A percentile compares a stretch with the other conserved stretches of the same genome.
phyloP scores from a whole-genome alignment of 208 protist species.

The Angomonas ambiguus region DNA sequence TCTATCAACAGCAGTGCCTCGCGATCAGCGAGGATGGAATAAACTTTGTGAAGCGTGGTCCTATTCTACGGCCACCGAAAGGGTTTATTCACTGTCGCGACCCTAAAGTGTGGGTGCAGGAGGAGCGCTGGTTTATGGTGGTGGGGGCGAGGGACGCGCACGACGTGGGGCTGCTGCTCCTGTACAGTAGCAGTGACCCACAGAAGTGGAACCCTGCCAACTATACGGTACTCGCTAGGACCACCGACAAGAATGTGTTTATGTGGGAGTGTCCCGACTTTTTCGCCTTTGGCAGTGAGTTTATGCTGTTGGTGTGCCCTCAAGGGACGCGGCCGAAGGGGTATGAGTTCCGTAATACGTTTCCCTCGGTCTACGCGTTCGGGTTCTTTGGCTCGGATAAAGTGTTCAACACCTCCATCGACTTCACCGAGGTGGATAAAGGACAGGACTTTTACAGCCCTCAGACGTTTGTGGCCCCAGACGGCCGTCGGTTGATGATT shows the following conservation, averaged over 20 bases:
- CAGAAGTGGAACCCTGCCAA: constrained; percentile 27
- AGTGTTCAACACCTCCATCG: neutral
- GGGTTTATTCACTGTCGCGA: constrained; percentile 39
- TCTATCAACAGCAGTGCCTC: constrained; percentile 53
- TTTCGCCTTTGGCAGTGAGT: constrained; percentile 18
- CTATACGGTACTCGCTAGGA: constrained; percentile 22
- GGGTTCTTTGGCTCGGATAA: constrained; percentile 12
- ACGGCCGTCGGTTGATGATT: constrained; percentile 32
- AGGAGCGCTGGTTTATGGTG: constrained; percentile 39
- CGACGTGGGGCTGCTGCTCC: constrained; percentile 33
- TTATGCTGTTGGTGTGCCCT: constrained; percentile 31
- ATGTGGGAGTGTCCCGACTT: constrained; percentile 57
- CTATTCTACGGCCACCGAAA: constrained; percentile 20
- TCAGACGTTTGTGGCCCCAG: constrained; percentile 26
- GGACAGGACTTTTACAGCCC: constrained; percentile 43
- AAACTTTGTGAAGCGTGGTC: constrained; percentile 32
- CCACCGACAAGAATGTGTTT: constrained; percentile 42
- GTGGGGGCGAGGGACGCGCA: constrained; percentile 29
- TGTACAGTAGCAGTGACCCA: constrained; percentile 28
- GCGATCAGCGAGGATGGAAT: constrained; percentile 40
- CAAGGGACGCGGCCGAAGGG: constrained; percentile 23
- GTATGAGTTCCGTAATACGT: constrained; percentile 35
- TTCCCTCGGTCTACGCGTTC: constrained; percentile 34
- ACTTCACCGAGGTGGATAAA: constrained; percentile 31
- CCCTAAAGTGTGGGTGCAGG: constrained; percentile 37